Base-by-base conservation (phyloP, 2,329 filamentous ascomycete species). In the Chaetomiaceae sp. region DNA sequence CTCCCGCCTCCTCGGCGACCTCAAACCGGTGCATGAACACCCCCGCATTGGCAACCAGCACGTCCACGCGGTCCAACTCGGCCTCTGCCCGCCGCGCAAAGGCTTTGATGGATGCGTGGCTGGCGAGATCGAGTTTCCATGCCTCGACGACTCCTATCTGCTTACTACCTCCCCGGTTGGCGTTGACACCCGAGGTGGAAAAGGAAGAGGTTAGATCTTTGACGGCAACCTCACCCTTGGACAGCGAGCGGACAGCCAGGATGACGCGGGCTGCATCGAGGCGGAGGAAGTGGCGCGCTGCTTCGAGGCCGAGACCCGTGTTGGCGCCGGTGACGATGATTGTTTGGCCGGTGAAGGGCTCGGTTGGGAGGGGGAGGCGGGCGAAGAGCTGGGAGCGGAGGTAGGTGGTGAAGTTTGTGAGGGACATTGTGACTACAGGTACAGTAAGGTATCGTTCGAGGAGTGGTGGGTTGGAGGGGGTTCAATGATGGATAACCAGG, bases 91-190 rank as follows among this genome's bases (percentile, higher is more conserved):
- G 68, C 1, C 45, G 59, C 4, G 68, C 72, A 53, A 81, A 80
- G 0, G 61, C 63, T 51, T 68, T 60, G 31, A 79, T 68, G 12
- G 69, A 74, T 3, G 67, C 66, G 55, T 75, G 76, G 22, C 64
- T 68, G 4, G 58, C 61, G 59, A 79, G 69, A 58, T 80, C 76
- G 3, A 80, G 59, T 23, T 67, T 36, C 75, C 76, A 80, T 2
- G 78, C 75, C 29, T 77, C 63, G 29, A 75, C 66, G n/a, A n/a
- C n/a, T n/a, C n/a, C n/a, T n/a, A n/a, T n/a, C n/a, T n/a, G n/a
- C n/a, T n/a, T n/a, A n/a, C n/a, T n/a, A n/a, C n/a, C n/a, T n/a
- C n/a, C n/a, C n/a, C n/a, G n/a, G n/a, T n/a, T n/a, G n/a, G n/a
- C n/a, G n/a, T n/a, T n/a, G 7, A 55, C 63, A 9, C 51, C 64